A percentile compares a stretch with the other conserved stretches of the same genome.
These are phyloP conservation scores for Vinca minor DNA, from an alignment of 257 asterid species.

Conservation along the genomic window DNA sequence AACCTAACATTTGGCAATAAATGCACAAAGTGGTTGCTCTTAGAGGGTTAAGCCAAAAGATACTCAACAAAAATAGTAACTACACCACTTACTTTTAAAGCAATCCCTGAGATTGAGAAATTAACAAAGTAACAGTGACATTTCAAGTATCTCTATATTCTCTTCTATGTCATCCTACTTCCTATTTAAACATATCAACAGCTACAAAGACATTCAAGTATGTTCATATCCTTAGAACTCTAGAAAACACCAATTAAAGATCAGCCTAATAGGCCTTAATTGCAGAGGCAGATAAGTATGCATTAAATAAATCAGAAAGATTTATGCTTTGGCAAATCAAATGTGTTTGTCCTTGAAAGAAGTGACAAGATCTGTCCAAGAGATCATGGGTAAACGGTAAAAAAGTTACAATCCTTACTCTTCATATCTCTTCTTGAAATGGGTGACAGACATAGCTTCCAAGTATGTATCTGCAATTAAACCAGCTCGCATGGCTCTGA, in stretches of 20 bases:
- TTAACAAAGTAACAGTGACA: not conserved
- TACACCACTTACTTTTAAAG: not conserved
- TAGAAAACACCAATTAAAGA: not conserved
- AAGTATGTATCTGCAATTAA: constrained; percentile 94
- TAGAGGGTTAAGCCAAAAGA: too few species aligned
- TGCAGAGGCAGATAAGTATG: not conserved
- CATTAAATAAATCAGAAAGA: not conserved
- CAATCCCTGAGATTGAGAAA: not conserved
- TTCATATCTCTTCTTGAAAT: constrained; percentile 93
- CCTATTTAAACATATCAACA: not conserved
- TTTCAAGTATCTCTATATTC: not conserved
- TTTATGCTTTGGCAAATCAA: not conserved
- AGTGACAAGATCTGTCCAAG: not conserved
- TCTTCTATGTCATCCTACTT: not conserved
- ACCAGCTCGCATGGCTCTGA: constrained; percentile 99
- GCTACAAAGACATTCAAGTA: not conserved
- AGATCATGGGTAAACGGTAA: not conserved
- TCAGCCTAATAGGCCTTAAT: not conserved
- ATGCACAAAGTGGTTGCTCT: too few species aligned
- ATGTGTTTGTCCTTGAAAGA: constrained; percentile 4
- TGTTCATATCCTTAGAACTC: too few species aligned
- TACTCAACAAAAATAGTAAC: too few species aligned
- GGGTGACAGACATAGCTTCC: constrained; percentile 88
- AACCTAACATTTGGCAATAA: too few species aligned
- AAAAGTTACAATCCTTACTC: constrained; percentile 49